Percentiles rank a stretch among this genome's conserved stretches.
Conservation (phyloP, 1,284 basidiomycete genomes). For the Sparassis latifolia region DNA sequence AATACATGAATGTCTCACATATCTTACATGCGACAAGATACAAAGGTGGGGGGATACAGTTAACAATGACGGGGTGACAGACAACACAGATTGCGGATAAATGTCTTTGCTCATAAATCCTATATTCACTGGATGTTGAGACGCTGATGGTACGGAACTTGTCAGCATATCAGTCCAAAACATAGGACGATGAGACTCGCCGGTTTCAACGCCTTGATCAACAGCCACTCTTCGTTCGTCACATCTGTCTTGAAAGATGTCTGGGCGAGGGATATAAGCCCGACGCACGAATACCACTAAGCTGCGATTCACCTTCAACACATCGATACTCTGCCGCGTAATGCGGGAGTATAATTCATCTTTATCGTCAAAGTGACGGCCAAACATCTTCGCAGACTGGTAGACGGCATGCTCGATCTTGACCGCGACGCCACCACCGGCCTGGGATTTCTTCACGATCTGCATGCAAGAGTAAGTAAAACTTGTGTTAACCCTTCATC, state of each 20-base stretch:
- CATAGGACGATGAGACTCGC: slow-evolving; percentile 35
- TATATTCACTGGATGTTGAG: slow-evolving; percentile 38
- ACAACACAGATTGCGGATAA: too few relatives aligned
- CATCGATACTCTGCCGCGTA: slow-evolving; percentile 90
- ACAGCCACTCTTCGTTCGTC: slow-evolving; percentile 87
- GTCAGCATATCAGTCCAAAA: slow-evolving; percentile 4
- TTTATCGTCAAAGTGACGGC: slow-evolving; percentile 93
- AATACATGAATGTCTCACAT: too few relatives aligned
- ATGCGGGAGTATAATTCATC: slow-evolving; percentile 92
- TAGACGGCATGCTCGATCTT: slow-evolving; percentile 98
- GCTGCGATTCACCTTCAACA: slow-evolving; percentile 64
- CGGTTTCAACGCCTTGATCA: slow-evolving; percentile 89
- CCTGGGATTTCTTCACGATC: slow-evolving; percentile 89
- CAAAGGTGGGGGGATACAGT: too few relatives aligned
- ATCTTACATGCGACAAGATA: too few relatives aligned
- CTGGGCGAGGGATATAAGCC: slow-evolving; percentile 30
- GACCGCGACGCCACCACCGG: slow-evolving; percentile 94
- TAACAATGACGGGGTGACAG: too few relatives aligned
- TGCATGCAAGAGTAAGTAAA: slow-evolving; percentile 25
- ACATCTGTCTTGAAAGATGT: slow-evolving; percentile 88
- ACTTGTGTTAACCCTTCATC: not conserved
- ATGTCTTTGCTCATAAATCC: too few relatives aligned
- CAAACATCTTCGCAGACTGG: slow-evolving; percentile 92
- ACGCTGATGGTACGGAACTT: slow-evolving; percentile 27
- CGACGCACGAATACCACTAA: not conserved